Evolutionary conservation across 169 alveolate species (phyloP), one percentile per base, ranked within the genome.

Genomic region (Haemoproteus tartakovskyi): DNA sequence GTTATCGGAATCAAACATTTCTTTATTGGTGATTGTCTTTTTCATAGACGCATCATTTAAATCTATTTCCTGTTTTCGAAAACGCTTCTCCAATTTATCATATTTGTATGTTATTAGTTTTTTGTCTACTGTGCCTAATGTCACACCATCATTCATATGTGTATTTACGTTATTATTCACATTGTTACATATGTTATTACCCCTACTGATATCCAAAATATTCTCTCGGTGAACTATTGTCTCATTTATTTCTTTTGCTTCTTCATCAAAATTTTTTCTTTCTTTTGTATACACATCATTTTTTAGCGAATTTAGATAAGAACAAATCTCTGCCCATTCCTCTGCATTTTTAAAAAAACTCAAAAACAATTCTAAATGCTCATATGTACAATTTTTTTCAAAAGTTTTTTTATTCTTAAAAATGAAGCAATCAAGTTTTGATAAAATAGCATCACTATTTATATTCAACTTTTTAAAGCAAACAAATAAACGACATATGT

Each of bases 271-370:
- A 11, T 24, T n/a, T n/a, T n/a, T n/a, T n/a, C n/a, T n/a, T n/a
- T n/a, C n/a, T n/a, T n/a, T n/a, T n/a, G n/a, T n/a, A n/a, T n/a
- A n/a, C n/a, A n/a, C n/a, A n/a, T 9, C 18, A 18, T 45, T 19
- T 5, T 43, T 21, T 30, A 74, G 12, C 5, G 26, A 33, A 8
- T 43, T 45, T 33, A 74, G 45, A 37, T 38, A 45, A 16, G 16
- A 29, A 5, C 54, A 2, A 9, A 74, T 74, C 12, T 74, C 84
- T 12, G 26, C 78, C 84, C 84, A 74, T 4, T 74, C 84, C 11
- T 38, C 56, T 0, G 22, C 0, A 33, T 60, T 60, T 24, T 26
- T 59, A 38, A 57, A 74, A 33, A 74, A 46, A 1, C 57, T 36
- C 27, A 74, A 26, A 74, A 74, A 74, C 24, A 74, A 9, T 0